phyloP scores from a whole-genome alignment of 495 filamentous ascomycete genomes.

The Chaetomium tenue region DNA sequence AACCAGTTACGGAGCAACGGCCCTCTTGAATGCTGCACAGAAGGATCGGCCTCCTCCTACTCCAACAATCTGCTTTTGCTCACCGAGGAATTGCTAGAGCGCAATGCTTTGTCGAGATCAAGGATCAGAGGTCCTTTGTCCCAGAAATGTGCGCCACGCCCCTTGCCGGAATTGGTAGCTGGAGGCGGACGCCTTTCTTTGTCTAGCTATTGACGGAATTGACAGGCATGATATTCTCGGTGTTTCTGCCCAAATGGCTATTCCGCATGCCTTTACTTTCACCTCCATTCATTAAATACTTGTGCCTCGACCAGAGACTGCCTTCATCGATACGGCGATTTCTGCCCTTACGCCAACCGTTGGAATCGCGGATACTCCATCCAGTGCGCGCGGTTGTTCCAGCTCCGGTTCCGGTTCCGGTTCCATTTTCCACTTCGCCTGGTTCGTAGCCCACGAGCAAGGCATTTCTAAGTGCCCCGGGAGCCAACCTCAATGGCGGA shows the following conservation, averaged over 20 bases:
- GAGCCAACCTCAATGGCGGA: neutral
- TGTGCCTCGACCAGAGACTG: neutral
- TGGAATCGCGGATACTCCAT: neutral
- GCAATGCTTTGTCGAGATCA: neutral
- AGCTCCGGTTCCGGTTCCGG: neutral
- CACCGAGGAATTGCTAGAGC: neutral
- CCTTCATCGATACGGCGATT: neutral
- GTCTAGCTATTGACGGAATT: neutral
- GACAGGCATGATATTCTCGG: neutral
- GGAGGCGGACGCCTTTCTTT: conserved; percentile 1
- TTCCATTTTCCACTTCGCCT: neutral
- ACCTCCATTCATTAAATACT: neutral
- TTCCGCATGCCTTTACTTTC: neutral
- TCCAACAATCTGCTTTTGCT: neutral
- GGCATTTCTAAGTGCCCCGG: neutral
- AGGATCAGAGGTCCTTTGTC: conserved; percentile 3
- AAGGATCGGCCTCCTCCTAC: neutral
- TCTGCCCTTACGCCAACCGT: neutral
- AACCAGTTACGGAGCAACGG: neutral
- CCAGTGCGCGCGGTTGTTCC: neutral
- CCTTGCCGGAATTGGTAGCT: conserved; percentile 4
- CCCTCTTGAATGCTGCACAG: neutral
- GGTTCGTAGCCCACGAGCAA: neutral
- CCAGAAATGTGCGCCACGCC: neutral
- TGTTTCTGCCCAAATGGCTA: neutral